phyloP scores from a whole-genome alignment of 2,329 filamentous ascomycete species.

The Colletotrichum gigasporum region DNA sequence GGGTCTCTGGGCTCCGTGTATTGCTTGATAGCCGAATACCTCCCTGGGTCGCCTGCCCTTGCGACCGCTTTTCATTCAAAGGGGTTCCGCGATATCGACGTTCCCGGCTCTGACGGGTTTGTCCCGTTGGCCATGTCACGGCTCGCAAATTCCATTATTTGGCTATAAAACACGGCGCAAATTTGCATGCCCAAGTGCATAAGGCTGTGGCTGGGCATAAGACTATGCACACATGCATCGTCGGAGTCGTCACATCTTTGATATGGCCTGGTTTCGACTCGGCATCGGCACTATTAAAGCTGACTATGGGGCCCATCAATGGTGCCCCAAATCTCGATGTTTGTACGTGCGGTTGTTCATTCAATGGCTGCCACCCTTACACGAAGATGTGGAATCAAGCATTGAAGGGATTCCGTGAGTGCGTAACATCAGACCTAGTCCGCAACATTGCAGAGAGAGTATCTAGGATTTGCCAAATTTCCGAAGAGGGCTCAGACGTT shows the following conservation, averaged over 20 bases:
- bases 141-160: rapidly evolving
- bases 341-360: neutral
- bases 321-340: too few species aligned
- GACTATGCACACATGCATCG: neutral
- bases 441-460: neutral
- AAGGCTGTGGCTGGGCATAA: neutral
- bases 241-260: neutral
- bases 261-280: neutral
- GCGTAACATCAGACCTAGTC: too few species aligned
- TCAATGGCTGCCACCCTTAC: neutral
- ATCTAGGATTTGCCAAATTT: neutral
- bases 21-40: too few species aligned
- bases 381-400: neutral
- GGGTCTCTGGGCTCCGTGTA: too few species aligned
- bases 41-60: too few species aligned
- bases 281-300: too few species aligned
- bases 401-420: too few species aligned
- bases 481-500: neutral
- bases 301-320: too few species aligned
- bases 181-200: neutral
- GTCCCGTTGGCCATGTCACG: neutral
- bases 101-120: rapidly evolving
- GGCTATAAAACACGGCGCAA: neutral
- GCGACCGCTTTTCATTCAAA: neutral
- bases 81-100: neutral